Conservation (phyloP, 1,284 basidiomycete genomes). For the Ceratobasidium sp. region DNA sequence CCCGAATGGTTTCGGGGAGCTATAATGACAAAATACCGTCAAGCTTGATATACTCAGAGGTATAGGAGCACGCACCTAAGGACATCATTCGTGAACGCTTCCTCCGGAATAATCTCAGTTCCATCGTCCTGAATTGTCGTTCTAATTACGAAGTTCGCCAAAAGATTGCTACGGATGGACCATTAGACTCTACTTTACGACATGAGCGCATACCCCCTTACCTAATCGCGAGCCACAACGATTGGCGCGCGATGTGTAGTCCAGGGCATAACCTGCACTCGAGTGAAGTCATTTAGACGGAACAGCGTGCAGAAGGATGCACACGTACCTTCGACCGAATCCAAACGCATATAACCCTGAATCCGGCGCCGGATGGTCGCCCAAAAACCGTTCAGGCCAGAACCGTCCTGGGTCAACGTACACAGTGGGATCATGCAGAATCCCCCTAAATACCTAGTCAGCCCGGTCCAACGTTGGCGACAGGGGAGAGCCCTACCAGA, state of each 20-base stretch:
- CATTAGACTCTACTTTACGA: too few relatives aligned
- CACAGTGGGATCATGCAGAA: conserved; percentile 27
- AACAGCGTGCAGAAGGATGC: neutral
- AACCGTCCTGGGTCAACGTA: conserved; percentile 13
- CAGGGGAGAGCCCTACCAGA: neutral
- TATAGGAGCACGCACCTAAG: conserved; percentile 4
- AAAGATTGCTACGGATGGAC: conserved; percentile 4
- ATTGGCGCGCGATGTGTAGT: conserved; percentile 30
- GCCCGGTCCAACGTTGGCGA: neutral
- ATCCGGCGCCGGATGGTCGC: conserved; percentile 5
- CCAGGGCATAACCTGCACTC: conserved; percentile 31
- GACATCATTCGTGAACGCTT: conserved; percentile 26
- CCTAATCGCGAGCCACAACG: conserved; percentile 40
- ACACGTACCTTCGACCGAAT: conserved; percentile 33
- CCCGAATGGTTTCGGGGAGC: too few relatives aligned
- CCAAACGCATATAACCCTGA: conserved; percentile 28
- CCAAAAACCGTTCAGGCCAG: conserved; percentile 24
- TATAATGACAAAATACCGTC: too few relatives aligned
- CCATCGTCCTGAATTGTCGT: conserved; percentile 6
- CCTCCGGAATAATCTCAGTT: conserved; percentile 13
- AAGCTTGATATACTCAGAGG: neutral
- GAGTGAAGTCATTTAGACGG: neutral
- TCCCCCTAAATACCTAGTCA: neutral
- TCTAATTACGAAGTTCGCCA: conserved; percentile 18
- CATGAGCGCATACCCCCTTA: neutral